Evolutionary conservation across 805 yeast species (phyloP), one percentile per base, ranked within the genome.

Genomic region (Wickerhamiella parazyma): DNA sequence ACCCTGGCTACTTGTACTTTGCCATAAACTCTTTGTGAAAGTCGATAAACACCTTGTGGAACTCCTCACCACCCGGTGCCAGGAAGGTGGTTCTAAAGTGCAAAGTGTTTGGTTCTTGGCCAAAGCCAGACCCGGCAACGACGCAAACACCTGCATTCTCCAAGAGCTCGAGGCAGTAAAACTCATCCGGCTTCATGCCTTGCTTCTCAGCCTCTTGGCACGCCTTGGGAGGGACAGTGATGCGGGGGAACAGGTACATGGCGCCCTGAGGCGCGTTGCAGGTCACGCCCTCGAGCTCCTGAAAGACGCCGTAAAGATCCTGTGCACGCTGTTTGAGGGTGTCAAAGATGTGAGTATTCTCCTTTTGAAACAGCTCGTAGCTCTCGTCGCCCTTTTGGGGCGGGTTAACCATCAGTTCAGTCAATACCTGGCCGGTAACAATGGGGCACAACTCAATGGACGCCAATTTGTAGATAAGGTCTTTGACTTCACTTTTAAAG

Each of bases 91-190:
- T 91, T 70, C 99, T 78, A 55, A 91, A 72, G 59, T 91, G 99
- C 66, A 71, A 80, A 3, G 96, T 86, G 17, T 85, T 94, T 38
- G 77, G 78, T 38, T 70, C 80, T 65, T 91, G 98, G 25, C 97
- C 96, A 55, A 91, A 91, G 0, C 99, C 99, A 26, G 85, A 76
- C 33, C 98, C 99, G 24, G 99, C 97, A 49, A 91, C 94, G 36
- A 94, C 84, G 64, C 99, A 91, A 48, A 91, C 85, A 53, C 99
- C 99, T 6, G 98, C 86, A 38, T 66, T 62, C 51, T 89, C 89
- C 51, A 91, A 70, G 47, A 91, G 68, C 52, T 80, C 79, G 58
- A 80, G 69, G 62, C 96, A 87, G 67, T 91, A 91, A 50, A 81
- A 75, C 60, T 82, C 95, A 61, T 91, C 98, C 17, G 94, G 80